A percentile compares a stretch with the other conserved stretches of the same genome.
phyloP scores from a whole-genome alignment of 139 green algal species.

The Closterium sp. region DNA sequence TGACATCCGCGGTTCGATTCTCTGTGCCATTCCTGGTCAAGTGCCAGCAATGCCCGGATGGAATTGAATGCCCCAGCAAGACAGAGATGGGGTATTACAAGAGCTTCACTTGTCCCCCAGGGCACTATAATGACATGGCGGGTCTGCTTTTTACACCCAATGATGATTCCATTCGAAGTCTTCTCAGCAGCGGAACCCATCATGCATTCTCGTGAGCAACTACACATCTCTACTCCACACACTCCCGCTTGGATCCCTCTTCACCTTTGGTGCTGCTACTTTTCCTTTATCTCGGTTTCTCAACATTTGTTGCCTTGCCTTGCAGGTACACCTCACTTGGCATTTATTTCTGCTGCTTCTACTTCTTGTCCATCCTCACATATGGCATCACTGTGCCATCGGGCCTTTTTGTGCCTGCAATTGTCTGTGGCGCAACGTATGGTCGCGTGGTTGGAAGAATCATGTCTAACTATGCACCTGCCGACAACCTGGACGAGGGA shows the following conservation, averaged over 20 bases:
- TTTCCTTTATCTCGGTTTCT: background rate
- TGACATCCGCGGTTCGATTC: constrained; percentile 46
- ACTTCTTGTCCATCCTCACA: constrained; percentile 66
- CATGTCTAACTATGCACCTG: constrained; percentile 58
- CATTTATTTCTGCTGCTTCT: constrained; percentile 59
- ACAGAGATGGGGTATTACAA: constrained; percentile 72
- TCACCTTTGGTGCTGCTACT: background rate
- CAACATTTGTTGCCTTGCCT: background rate
- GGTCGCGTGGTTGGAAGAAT: constrained; percentile 74
- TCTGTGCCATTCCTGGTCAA: constrained; percentile 32
- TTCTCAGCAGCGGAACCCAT: constrained; percentile 71
- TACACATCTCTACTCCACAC: too few species aligned
- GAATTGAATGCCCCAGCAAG: constrained; percentile 61
- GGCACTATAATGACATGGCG: constrained; percentile 79
- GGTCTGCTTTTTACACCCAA: constrained; percentile 82
- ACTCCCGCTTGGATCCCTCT: too few species aligned
- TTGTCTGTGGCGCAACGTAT: constrained; percentile 77
- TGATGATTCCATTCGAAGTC: constrained; percentile 82
- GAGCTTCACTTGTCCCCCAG: constrained; percentile 38
- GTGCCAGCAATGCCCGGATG: constrained; percentile 57
- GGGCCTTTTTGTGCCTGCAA: constrained; percentile 80
- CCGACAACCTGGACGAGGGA: constrained; percentile 58
- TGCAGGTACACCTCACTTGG: constrained; percentile 26
- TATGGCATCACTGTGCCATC: constrained; percentile 72
- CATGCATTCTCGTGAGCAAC: constrained; percentile 63